Evolutionary conservation across 768 basidiomycete genomes (phyloP), one percentile per base, ranked within the genome.

Genomic region (Udeniomyces megalosporus): DNA sequence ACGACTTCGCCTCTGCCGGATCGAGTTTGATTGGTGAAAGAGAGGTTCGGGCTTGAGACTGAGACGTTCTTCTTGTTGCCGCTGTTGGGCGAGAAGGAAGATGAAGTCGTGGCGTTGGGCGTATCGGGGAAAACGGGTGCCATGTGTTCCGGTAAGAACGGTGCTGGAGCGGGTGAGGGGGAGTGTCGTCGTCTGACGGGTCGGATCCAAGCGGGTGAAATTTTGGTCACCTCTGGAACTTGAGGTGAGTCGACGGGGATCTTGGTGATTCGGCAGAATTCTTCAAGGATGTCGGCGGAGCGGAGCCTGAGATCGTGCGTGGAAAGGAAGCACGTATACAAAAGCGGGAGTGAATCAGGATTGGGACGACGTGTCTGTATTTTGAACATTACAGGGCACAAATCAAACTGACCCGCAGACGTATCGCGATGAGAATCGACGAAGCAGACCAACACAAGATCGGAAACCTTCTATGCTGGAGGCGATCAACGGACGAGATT

Each of bases 221-320:
- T 78, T 17, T 76, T 68, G 20, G 70, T 68, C 12, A 69, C 75
- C 29, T 74, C 73, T 38, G 83, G 80, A 55, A 78, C 78, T 28
- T 78, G 78, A 32, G 80, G 76, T 0, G 82, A 77, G 68, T 76
- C 73, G 50, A 92, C 88, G 53, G 92, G 79, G 51, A 90, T 88
- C 66, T 91, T 89, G 70, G 86, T 84, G 3, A 88, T 74, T 62
- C 90, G 82, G 75, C 91, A 93, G 72, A 92, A 91, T 72, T 93
- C 91, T 70, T 93, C 90, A 80, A 95, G 85, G 47, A 93, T 79
- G 74, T 93, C 91, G 31, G 89, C 88, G 50, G 86, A 88, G 56
- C 91, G 78, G 47, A 89, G 80, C 1, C 90, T 51, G 58, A 22
- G 34, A n/a, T n/a, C n/a, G n/a, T n/a, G n/a, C n/a, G n/a, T n/a